A percentile compares a stretch with the other conserved stretches of the same genome.
These are phyloP conservation scores for Ambrosia trifida DNA, from an alignment of 129 eudicot genomes.

Conservation along the genomic window DNA sequence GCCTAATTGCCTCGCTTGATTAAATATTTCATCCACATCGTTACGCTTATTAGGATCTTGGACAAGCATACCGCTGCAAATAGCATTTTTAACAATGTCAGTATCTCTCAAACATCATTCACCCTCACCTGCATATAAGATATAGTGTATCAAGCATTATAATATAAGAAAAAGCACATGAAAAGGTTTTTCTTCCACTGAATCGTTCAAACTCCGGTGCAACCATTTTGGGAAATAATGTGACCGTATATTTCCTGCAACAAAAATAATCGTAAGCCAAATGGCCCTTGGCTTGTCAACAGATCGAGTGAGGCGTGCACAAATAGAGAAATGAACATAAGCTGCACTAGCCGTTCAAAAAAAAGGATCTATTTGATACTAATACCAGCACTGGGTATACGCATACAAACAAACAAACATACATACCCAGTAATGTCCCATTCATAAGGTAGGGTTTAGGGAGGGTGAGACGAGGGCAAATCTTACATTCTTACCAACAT, in stretches of 20 bases:
- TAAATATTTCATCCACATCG: slow-evolving; percentile 87
- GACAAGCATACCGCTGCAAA: slow-evolving; percentile 93
- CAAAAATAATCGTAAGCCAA: neutral
- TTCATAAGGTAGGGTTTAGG: too few relatives aligned
- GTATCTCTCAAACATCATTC: slow-evolving; percentile 13
- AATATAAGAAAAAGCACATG: neutral
- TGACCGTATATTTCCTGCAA: neutral
- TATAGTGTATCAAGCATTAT: neutral
- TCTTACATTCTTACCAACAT: too few relatives aligned
- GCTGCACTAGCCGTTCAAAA: too few relatives aligned
- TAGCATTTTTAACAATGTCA: slow-evolving; percentile 8
- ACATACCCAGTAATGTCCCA: too few relatives aligned
- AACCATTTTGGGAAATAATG: neutral
- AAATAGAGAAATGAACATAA: neutral
- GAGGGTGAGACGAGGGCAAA: too few relatives aligned
- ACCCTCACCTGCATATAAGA: neutral
- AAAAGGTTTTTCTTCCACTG: neutral
- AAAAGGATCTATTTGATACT: too few relatives aligned
- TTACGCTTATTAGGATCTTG: slow-evolving; percentile 85
- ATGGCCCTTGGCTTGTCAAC: neutral
- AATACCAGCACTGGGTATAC: too few relatives aligned
- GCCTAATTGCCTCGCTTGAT: slow-evolving; percentile 84
- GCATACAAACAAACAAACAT: too few relatives aligned
- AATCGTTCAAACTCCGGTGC: neutral
- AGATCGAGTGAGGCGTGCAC: neutral